phyloP scores from a whole-genome alignment of 225 moss, liverwort and hornwort species.

The Bryoerythrophyllum caledonicum region DNA sequence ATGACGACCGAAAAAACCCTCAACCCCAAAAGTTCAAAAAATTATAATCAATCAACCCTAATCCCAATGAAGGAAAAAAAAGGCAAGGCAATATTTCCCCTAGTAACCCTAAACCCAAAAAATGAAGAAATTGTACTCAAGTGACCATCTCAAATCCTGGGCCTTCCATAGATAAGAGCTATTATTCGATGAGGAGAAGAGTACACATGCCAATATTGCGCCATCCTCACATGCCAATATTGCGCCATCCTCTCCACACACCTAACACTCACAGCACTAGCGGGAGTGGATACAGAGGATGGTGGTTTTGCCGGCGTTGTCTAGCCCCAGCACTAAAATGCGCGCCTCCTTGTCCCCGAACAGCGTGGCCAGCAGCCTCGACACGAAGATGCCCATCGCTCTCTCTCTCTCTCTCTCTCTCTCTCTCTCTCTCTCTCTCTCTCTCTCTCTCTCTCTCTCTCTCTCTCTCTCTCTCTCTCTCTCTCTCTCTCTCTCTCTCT shows the following conservation, averaged over 20 bases:
- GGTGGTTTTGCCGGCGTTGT: conserved; percentile 80
- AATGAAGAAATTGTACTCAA: no score
- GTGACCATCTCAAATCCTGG: no score
- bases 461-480: no score
- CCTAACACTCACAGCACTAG: not conserved
- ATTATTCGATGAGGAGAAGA: no score
- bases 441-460: no score
- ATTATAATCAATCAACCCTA: no score
- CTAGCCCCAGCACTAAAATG: conserved; percentile 72
- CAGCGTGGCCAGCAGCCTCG: conserved; percentile 54
- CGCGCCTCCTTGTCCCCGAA: conserved; percentile 82
- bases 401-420: not conserved
- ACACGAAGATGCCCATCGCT: conserved; percentile 69
- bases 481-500: no score
- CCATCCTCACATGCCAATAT: no score
- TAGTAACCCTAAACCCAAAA: not conserved
- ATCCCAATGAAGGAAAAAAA: no score
- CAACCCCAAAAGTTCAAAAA: not conserved
- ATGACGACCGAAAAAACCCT: not conserved
- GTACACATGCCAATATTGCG: no score
- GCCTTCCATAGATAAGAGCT: no score
- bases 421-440: not conserved
- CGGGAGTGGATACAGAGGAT: conserved; percentile 70
- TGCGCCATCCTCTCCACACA: no score
- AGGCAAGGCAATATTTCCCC: not conserved